A percentile compares a stretch with the other conserved stretches of the same genome.
Evolutionary conservation across 2,329 filamentous ascomycete species (phyloP).

Genomic region (Hortaea werneckii): DNA sequence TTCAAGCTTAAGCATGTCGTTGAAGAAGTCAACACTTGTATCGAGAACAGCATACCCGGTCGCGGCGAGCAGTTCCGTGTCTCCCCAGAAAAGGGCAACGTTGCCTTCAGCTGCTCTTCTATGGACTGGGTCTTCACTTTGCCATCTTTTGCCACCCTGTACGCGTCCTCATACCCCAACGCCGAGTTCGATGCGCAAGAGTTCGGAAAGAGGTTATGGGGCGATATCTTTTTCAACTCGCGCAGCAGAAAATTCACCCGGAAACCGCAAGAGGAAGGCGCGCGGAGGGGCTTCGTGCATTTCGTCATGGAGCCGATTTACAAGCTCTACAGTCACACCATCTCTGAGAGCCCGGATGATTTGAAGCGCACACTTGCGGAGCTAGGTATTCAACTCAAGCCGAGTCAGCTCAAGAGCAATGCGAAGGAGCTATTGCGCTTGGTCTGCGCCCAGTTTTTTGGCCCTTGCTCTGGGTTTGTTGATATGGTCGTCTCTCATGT

Average conservation of each 20-base stretch:
- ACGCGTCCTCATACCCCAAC: slow-evolving; percentile 65
- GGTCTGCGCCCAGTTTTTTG: slow-evolving; percentile 93
- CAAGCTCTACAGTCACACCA: slow-evolving; percentile 91
- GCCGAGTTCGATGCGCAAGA: slow-evolving; percentile 59
- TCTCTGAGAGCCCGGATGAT: slow-evolving; percentile 80
- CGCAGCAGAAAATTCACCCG: slow-evolving; percentile 82
- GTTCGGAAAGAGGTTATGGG: slow-evolving; percentile 82
- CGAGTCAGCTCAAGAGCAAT: slow-evolving; percentile 82
- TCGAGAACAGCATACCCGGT: slow-evolving; percentile 76
- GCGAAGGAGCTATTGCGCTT: slow-evolving; percentile 79
- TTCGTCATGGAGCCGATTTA: slow-evolving; percentile 96
- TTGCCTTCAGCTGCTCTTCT: slow-evolving; percentile 86
- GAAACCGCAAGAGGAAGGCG: slow-evolving; percentile 69
- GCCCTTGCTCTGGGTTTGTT: slow-evolving; percentile 77
- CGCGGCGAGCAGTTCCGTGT: slow-evolving; percentile 68
- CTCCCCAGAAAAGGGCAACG: slow-evolving; percentile 94
- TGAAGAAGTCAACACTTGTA: slow-evolving; percentile 93
- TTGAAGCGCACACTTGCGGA: slow-evolving; percentile 67
- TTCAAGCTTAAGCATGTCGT: slow-evolving; percentile 99
- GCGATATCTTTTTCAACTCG: slow-evolving; percentile 93
- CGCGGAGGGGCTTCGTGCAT: slow-evolving; percentile 81
- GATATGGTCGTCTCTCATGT: slow-evolving; percentile 90
- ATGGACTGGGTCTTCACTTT: slow-evolving; percentile 98
- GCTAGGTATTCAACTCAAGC: slow-evolving; percentile 78
- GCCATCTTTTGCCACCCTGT: slow-evolving; percentile 91